A percentile compares a stretch with the other conserved stretches of the same genome.
These are phyloP conservation scores for Lipomyces sp. DNA, from an alignment of 805 yeast species.

Conservation along the genomic window DNA sequence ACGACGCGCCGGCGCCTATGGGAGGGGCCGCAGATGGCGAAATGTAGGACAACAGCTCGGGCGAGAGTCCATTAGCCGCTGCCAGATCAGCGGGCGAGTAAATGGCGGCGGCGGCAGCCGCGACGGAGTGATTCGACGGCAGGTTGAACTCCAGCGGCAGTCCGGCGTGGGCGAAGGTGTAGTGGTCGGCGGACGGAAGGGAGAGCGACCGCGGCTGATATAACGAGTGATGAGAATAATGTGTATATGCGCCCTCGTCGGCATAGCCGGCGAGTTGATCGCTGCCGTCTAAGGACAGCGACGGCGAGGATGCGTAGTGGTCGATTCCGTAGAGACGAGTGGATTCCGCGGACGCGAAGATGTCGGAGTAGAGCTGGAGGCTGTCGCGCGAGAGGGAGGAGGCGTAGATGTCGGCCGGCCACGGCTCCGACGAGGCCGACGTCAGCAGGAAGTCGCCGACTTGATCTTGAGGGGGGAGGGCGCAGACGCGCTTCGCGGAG, in stretches of 20 bases:
- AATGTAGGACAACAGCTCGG: conserved; percentile 18
- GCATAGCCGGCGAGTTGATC: too few species aligned
- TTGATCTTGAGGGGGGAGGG: too few species aligned
- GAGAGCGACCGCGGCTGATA: not conserved
- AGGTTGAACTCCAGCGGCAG: not conserved
- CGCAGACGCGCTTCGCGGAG: too few species aligned
- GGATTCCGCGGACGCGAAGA: not conserved
- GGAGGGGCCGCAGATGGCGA: conserved; percentile 20
- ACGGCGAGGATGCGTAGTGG: not conserved
- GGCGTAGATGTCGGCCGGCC: too few species aligned
- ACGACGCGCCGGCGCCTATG: not conserved
- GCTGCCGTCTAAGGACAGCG: not conserved
- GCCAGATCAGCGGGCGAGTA: conserved; percentile 11
- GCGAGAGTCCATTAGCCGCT: conserved; percentile 16
- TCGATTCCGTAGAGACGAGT: not conserved
- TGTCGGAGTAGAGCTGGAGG: not conserved
- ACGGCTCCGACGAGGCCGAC: too few species aligned
- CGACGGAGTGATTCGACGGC: not conserved
- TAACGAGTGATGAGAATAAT: conserved; percentile 3
- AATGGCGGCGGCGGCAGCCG: not conserved
- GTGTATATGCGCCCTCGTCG: conserved; percentile 2
- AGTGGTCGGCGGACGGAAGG: not conserved
- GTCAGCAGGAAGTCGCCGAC: too few species aligned
- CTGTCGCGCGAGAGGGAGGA: not conserved
- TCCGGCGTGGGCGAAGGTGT: not conserved